phyloP scores from a whole-genome alignment of 768 basidiomycete species.

The Kondoa malvinella region DNA sequence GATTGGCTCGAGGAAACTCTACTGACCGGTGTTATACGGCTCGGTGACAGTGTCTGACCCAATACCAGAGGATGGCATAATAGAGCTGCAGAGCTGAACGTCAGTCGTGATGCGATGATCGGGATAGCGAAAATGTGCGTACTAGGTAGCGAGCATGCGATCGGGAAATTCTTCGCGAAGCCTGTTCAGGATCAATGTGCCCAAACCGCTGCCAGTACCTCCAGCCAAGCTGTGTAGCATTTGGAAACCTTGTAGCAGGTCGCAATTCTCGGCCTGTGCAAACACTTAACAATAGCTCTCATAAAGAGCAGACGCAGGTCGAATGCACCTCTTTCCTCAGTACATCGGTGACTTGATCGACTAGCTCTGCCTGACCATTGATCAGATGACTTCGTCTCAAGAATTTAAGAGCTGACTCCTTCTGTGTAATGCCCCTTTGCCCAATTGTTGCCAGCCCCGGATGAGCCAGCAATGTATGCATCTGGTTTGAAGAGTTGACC shows the following conservation, averaged over 20 bases:
- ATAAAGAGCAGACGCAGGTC: background rate
- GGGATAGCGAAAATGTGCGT: constrained; percentile 43
- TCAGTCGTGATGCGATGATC: constrained; percentile 46
- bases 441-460: too few relatives aligned
- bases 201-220: constrained; percentile 73
- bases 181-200: constrained; percentile 62
- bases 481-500: too few relatives aligned
- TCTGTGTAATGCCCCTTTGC: too few relatives aligned
- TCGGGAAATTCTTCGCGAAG: constrained; percentile 46
- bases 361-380: too few relatives aligned
- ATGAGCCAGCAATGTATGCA: too few relatives aligned
- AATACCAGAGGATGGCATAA: background rate
- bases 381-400: too few relatives aligned
- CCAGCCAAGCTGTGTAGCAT: constrained; percentile 76
- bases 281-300: background rate
- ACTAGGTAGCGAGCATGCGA: constrained; percentile 41
- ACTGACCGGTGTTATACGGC: constrained; percentile 58
- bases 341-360: too few relatives aligned
- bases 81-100: constrained; percentile 4
- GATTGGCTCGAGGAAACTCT: too few relatives aligned
- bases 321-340: too few relatives aligned
- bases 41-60: too few relatives aligned
- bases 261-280: constrained; percentile 60
- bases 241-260: constrained; percentile 76
- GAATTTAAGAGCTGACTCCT: too few relatives aligned